Evolutionary conservation across 805 yeast species (phyloP).

Genomic region (Metschnikowia lachancei): DNA sequence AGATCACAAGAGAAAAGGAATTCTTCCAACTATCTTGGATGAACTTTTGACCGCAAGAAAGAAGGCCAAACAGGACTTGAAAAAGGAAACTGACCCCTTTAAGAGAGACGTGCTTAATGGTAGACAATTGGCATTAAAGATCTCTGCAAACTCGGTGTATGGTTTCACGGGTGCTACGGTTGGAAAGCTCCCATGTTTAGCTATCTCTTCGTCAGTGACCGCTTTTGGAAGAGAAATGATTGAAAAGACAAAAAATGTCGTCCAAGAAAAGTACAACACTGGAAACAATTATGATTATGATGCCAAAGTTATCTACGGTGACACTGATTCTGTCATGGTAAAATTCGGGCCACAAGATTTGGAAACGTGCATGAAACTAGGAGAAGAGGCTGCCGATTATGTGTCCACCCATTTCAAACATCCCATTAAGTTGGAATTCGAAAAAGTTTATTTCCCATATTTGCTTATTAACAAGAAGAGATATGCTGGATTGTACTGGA

Average conservation of each 20-base stretch:
- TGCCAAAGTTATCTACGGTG: constrained; percentile 94
- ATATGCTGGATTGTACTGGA: constrained; percentile 97
- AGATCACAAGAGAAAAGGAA: constrained; percentile 66
- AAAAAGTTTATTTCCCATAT: constrained; percentile 94
- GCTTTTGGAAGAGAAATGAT: constrained; percentile 97
- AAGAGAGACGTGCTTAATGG: constrained; percentile 92
- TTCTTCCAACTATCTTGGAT: constrained; percentile 85
- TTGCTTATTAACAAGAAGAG: constrained; percentile 91
- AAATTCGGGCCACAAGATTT: constrained; percentile 85
- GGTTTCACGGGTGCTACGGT: constrained; percentile 99
- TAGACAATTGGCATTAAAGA: constrained; percentile 92
- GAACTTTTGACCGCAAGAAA: constrained; percentile 91
- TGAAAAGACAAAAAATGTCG: constrained; percentile 83
- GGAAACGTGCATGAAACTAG: constrained; percentile 82
- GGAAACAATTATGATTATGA: constrained; percentile 81
- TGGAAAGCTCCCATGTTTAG: constrained; percentile 94
- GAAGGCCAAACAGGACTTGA: constrained; percentile 84
- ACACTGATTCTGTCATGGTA: constrained; percentile 99
- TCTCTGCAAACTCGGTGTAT: constrained; percentile 96
- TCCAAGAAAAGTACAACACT: constrained; percentile 74
- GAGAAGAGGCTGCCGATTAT: constrained; percentile 88
- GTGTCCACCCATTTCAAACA: constrained; percentile 76
- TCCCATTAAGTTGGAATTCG: constrained; percentile 94
- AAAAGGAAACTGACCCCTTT: constrained; percentile 92
- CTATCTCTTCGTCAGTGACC: constrained; percentile 93